Conservation (phyloP, 148 eudicot species). For the Chenopodium suecicum region DNA sequence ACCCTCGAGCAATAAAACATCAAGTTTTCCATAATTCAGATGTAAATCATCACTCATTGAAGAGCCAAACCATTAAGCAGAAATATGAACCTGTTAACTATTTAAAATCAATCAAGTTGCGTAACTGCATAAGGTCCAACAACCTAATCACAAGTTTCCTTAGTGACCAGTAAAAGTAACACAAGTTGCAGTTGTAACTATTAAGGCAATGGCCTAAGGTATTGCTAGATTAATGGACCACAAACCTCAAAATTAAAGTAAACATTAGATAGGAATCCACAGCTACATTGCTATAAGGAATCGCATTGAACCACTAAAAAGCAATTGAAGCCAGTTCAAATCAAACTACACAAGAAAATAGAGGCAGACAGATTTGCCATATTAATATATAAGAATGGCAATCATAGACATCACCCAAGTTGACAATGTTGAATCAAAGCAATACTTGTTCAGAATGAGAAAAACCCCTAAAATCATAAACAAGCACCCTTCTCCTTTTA, state of each 20-base stretch:
- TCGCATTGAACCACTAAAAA: background rate
- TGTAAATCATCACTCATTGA: too few relatives aligned
- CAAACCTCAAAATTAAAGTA: background rate
- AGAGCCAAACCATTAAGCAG: too few relatives aligned
- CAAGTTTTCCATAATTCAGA: too few relatives aligned
- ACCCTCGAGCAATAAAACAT: too few relatives aligned
- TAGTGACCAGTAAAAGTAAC: background rate
- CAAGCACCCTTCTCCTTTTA: slow-evolving; percentile 36
- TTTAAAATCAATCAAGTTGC: too few relatives aligned
- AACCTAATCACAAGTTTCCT: too few relatives aligned
- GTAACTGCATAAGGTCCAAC: too few relatives aligned
- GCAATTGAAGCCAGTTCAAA: background rate
- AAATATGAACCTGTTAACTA: too few relatives aligned
- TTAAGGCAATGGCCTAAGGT: background rate
- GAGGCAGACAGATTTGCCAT: slow-evolving; percentile 19
- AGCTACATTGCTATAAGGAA: background rate
- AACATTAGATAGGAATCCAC: background rate
- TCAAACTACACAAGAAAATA: background rate
- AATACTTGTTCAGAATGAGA: slow-evolving; percentile 28
- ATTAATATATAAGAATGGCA: slow-evolving; percentile 12
- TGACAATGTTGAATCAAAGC: slow-evolving; percentile 33
- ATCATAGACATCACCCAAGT: slow-evolving; percentile 19
- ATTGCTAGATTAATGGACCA: background rate
- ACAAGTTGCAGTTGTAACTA: background rate
- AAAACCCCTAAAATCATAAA: slow-evolving; percentile 28